Evolutionary conservation across 345 rosid species (phyloP).

Genomic region (Carallia brachiata): DNA sequence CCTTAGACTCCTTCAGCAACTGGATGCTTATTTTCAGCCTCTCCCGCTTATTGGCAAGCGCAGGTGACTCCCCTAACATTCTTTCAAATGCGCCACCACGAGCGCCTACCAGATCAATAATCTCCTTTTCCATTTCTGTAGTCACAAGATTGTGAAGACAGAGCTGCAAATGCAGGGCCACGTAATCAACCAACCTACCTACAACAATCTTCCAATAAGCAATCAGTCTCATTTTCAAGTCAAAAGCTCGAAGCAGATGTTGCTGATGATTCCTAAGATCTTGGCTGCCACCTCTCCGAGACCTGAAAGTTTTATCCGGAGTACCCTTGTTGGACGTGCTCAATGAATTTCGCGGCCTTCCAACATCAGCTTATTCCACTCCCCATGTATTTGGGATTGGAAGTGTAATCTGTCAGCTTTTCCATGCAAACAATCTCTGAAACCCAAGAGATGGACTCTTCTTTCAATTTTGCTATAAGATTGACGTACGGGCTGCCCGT

Average conservation of each 20-base stretch:
- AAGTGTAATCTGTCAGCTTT: slow-evolving; percentile 36
- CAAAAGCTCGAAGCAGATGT: slow-evolving; percentile 20
- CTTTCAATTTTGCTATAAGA: slow-evolving; percentile 29
- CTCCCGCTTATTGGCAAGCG: slow-evolving; percentile 15
- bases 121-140: slow-evolving; percentile 23
- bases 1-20: slow-evolving; percentile 26
- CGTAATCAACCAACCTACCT: slow-evolving; percentile 30
- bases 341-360: slow-evolving; percentile 1
- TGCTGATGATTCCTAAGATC: not conserved
- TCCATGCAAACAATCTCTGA: slow-evolving; percentile 35
- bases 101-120: slow-evolving; percentile 21
- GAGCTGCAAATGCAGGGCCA: slow-evolving; percentile 24
- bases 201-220: slow-evolving; percentile 36
- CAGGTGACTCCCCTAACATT: slow-evolving; percentile 33
- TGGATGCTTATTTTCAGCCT: slow-evolving; percentile 25
- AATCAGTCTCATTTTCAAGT: slow-evolving; percentile 28
- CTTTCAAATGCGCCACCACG: slow-evolving; percentile 21
- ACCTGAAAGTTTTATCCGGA: not conserved
- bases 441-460: slow-evolving; percentile 27
- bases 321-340: not conserved
- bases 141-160: slow-evolving; percentile 17
- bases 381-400: slow-evolving; percentile 30
- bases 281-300: slow-evolving; percentile 14
- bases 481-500: slow-evolving; percentile 28
- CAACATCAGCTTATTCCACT: slow-evolving; percentile 25